These are phyloP conservation scores for Trichoderma semiorbis DNA, from an alignment of 2,329 filamentous ascomycete genomes.

Conservation along the genomic window DNA sequence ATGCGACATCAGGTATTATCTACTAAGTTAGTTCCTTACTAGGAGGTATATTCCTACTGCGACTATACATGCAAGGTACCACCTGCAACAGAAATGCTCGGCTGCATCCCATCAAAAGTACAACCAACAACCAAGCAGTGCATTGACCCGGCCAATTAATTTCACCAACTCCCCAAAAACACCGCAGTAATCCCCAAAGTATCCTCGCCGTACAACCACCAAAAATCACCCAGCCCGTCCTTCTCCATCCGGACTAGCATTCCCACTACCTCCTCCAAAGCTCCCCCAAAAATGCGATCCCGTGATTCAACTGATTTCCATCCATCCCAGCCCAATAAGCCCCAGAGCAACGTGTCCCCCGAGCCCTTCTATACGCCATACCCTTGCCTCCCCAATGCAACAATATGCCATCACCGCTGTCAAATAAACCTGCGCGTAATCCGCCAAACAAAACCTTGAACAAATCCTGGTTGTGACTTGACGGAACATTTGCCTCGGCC, in stretches of 20 bases:
- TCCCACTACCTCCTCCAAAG: not conserved
- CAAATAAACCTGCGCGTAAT: not conserved
- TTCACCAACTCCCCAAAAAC: not conserved
- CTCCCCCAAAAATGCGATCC: not conserved
- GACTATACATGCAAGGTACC: not conserved
- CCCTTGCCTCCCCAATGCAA: not conserved
- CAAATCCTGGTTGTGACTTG: not conserved
- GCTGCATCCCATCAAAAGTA: not conserved
- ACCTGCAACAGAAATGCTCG: not conserved
- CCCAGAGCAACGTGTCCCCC: not conserved
- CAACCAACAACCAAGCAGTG: not conserved
- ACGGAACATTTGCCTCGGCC: not conserved
- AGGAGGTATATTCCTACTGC: not conserved
- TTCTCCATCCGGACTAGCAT: slow-evolving; percentile 18
- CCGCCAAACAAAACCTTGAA: not conserved
- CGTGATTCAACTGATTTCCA: not conserved
- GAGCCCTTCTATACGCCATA: not conserved
- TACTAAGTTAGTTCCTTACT: too few relatives aligned
- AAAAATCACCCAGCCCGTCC: not conserved
- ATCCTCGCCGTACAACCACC: not conserved
- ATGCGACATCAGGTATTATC: not conserved
- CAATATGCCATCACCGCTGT: not conserved
- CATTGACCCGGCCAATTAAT: slow-evolving; percentile 1
- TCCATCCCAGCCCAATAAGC: not conserved
- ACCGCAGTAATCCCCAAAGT: not conserved